Evolutionary conservation across 2,329 filamentous ascomycete species (phyloP).

Genomic region (Fusarium gaditjirri): DNA sequence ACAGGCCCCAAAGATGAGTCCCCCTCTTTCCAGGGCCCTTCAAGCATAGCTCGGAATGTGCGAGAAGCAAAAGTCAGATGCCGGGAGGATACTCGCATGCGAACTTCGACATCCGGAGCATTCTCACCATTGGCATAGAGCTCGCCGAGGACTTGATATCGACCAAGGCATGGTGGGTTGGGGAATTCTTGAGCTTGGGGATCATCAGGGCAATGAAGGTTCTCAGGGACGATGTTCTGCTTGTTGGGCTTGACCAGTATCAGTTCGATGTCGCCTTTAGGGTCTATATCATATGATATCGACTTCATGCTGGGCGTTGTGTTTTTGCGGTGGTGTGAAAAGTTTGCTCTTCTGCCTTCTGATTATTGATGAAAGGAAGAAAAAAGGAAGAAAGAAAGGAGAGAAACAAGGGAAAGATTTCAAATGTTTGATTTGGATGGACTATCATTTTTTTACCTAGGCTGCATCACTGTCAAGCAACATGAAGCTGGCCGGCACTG

Average conservation of each 20-base stretch:
- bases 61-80: neutral
- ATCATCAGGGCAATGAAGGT: too few relatives aligned
- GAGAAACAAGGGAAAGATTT: too few relatives aligned
- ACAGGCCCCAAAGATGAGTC: accelerated
- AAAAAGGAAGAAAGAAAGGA: too few relatives aligned
- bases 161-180: neutral
- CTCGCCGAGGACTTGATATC: neutral
- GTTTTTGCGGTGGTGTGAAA: too few relatives aligned
- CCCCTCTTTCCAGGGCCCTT: neutral
- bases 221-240: neutral
- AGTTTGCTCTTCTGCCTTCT: too few relatives aligned
- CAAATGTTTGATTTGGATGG: too few relatives aligned
- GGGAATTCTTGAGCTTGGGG: neutral
- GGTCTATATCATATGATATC: too few relatives aligned
- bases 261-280: neutral
- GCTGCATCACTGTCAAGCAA: too few relatives aligned
- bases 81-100: neutral
- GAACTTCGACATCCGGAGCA: neutral
- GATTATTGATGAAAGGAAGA: too few relatives aligned
- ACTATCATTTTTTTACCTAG: too few relatives aligned
- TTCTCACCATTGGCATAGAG: accelerated
- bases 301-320: too few relatives aligned
- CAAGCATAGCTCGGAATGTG: neutral
- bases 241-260: neutral
- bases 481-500: too few relatives aligned